Evolutionary conservation across 108 stramenopile species (phyloP), one percentile per base, ranked within the genome.

Genomic region (Fragilaria radians): DNA sequence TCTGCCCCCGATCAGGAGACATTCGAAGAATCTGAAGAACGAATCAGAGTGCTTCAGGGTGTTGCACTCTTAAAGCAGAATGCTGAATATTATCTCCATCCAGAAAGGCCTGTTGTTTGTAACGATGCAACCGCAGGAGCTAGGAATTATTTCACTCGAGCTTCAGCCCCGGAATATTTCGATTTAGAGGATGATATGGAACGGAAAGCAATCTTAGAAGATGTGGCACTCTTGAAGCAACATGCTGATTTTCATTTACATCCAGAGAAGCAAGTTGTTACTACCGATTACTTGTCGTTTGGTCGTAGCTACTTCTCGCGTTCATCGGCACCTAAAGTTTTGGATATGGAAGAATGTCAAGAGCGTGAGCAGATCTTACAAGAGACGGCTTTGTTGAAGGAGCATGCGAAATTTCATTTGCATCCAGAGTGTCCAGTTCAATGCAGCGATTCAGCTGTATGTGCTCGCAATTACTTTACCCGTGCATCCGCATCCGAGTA

Each of bases 241-340:
- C 29, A 65, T 28, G 86, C 86, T 11, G 63, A 56, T 32, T 68
- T 66, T 52, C 81, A 77, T 51, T 14, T 78, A 52, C 80, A 88
- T 48, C 86, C 86, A 19, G 85, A 82, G 61, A 23, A 52, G 27
- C 73, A 74, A n/a, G 81, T 78, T n/a, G 65, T 32, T 4, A 52
- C 61, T 17, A 25, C 55, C 17, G 73, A 75, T 54, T 33, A 66
- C 19, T 30, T 54, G 0, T 68, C 65, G 32, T 72, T 25, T 30
- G 78, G 72, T 17, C 78, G 81, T 49, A 76, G 75, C 73, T 86
- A 83, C 69, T 86, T 83, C 68, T 59, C 25, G 48, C 83, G 87
- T 46, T 48, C 72, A 0, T 83, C 81, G 36, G 86, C 86, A 54
- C 67, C 73, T 30, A 75, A 63, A 27, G 36, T n/a, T n/a, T n/a